These are phyloP conservation scores for Tetracentron sinense DNA, from an alignment of 164 flowering plant genomes.

Conservation along the genomic window DNA sequence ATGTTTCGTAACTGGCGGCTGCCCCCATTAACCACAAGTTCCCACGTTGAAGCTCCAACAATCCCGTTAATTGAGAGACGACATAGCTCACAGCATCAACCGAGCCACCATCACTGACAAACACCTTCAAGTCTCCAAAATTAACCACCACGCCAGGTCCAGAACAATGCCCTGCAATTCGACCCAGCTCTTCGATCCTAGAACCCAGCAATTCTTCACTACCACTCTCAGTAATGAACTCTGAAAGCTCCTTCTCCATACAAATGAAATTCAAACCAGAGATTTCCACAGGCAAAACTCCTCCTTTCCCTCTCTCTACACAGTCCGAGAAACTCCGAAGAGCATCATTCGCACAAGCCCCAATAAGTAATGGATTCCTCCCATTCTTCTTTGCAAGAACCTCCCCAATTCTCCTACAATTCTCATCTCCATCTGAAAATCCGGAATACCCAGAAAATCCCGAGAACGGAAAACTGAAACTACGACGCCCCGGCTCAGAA, in stretches of 20 bases:
- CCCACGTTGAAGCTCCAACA: constrained; percentile 40
- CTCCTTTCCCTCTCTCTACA: constrained; percentile 29
- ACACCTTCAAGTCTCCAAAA: constrained; percentile 63
- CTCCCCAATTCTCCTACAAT: constrained; percentile 55
- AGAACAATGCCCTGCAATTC: constrained; percentile 18
- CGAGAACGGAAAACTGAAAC: constrained; percentile 44
- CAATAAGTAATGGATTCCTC: constrained; percentile 77
- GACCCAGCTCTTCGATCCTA: constrained; percentile 46
- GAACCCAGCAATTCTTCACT: constrained; percentile 23
- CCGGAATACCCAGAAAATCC: constrained; percentile 25
- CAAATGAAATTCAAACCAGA: constrained; percentile 42
- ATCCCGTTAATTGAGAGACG: constrained; percentile 40
- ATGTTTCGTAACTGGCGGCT: constrained; percentile 54
- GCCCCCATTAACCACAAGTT: constrained; percentile 72
- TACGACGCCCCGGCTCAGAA: constrained; percentile 21
- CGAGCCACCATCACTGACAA: constrained; percentile 26
- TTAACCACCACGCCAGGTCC: constrained; percentile 57
- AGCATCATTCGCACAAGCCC: constrained; percentile 53
- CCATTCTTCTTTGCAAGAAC: constrained; percentile 47
- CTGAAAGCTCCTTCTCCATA: constrained; percentile 41
- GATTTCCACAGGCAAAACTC: constrained; percentile 39
- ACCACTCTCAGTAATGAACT: constrained; percentile 23
- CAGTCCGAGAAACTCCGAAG: constrained; percentile 44
- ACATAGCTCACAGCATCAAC: constrained; percentile 29
- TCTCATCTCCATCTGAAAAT: constrained; percentile 34